These are phyloP conservation scores for Macrophomina phaseolina DNA, from an alignment of 2,329 filamentous ascomycete species.

Conservation along the genomic window DNA sequence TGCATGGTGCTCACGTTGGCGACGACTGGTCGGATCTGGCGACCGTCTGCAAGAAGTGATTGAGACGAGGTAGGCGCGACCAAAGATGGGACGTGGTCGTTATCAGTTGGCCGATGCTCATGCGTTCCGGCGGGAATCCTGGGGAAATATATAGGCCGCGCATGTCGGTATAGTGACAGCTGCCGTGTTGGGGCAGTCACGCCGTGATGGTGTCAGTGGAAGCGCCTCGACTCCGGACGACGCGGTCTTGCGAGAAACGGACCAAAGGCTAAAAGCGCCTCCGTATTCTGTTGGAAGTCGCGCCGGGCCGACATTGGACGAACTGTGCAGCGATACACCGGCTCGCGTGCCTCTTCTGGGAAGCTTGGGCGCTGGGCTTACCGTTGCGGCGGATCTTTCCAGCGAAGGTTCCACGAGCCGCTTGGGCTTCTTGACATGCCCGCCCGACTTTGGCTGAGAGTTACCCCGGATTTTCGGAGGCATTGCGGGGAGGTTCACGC, in stretches of 20 bases:
- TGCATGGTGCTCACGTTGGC: neutral
- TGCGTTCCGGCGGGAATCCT: neutral
- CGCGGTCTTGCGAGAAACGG: slow-evolving; percentile 3
- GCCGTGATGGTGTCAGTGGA: neutral
- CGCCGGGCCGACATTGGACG: slow-evolving; percentile 11
- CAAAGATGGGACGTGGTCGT: slow-evolving; percentile 1
- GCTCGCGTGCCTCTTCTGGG: neutral
- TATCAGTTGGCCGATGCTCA: neutral
- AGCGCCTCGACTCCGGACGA: slow-evolving; percentile 5
- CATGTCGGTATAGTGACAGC: slow-evolving; percentile 9
- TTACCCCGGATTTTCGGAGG: slow-evolving; percentile 20
- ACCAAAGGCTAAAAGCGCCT: slow-evolving; percentile 5
- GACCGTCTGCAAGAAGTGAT: neutral
- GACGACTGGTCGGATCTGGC: neutral
- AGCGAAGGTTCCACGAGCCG: neutral
- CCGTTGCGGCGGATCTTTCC: neutral
- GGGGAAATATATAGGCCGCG: slow-evolving; percentile 9
- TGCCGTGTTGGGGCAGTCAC: slow-evolving; percentile 9
- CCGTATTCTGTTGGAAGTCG: neutral
- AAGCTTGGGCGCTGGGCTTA: neutral
- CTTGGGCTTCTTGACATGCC: neutral
- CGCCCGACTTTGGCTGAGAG: slow-evolving; percentile 5
- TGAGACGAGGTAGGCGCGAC: neutral
- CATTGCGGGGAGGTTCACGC: neutral
- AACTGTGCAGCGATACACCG: neutral